phyloP scores from a whole-genome alignment of 805 yeast species.

The Saccharomycopsis babjevae region DNA sequence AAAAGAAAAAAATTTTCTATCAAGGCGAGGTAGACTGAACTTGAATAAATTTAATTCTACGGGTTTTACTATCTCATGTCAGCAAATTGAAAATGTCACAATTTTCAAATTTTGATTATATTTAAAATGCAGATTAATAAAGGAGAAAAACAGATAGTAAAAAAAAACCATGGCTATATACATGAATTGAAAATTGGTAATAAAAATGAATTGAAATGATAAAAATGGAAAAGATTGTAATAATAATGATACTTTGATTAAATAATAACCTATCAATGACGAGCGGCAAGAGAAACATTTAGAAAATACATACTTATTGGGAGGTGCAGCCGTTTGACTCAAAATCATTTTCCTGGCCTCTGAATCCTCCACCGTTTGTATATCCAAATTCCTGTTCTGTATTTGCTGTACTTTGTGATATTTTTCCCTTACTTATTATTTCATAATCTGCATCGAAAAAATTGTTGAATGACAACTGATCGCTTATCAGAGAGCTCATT shows the following conservation, averaged over 20 bases:
- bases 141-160: background rate
- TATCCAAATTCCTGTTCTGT: slow-evolving; percentile 18
- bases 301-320: slow-evolving; percentile 1
- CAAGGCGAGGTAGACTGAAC: background rate
- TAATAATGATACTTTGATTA: background rate
- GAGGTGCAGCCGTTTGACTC: slow-evolving; percentile 8
- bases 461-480: slow-evolving; percentile 23
- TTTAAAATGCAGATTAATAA: background rate
- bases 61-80: no score
- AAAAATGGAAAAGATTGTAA: background rate
- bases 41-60: background rate
- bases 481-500: slow-evolving; percentile 9
- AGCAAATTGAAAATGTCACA: no score
- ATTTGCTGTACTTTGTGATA: slow-evolving; percentile 17
- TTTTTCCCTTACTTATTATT: slow-evolving; percentile 18
- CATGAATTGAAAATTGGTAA: background rate
- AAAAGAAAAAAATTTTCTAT: background rate
- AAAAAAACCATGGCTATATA: background rate
- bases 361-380: slow-evolving; percentile 20
- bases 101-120: background rate
- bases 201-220: background rate
- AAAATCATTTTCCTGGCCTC: slow-evolving; percentile 11
- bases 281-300: background rate
- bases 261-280: background rate
- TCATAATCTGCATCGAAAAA: slow-evolving; percentile 24